Conservation (phyloP, 108 stramenopile species). For the Conticribra guillardii region DNA sequence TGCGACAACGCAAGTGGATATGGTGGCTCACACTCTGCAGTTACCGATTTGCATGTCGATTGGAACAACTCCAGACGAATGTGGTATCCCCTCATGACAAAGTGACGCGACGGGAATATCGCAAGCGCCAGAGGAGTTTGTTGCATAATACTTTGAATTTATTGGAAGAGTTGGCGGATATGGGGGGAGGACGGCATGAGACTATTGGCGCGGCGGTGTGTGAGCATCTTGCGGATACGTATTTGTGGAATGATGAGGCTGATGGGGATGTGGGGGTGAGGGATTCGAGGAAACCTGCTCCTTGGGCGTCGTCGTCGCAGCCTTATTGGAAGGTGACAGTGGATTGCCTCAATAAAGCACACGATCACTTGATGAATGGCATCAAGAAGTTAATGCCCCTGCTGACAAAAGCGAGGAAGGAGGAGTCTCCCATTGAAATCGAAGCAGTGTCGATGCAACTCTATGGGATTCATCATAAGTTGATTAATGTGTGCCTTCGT, state of each 20-base stretch:
- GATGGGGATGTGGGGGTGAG: constrained; percentile 18
- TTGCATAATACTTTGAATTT: constrained; percentile 74
- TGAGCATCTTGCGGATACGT: constrained; percentile 85
- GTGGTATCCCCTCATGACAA: constrained; percentile 25
- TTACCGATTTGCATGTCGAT: constrained; percentile 78
- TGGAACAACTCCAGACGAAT: constrained; percentile 60
- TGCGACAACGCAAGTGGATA: constrained; percentile 83
- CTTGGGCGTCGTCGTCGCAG: constrained; percentile 52
- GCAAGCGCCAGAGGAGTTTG: constrained; percentile 76
- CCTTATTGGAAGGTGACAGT: constrained; percentile 60
- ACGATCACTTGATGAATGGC: constrained; percentile 68
- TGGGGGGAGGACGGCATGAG: constrained; percentile 86
- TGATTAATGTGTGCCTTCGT: constrained; percentile 77
- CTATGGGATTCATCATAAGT: constrained; percentile 78
- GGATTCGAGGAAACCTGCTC: constrained; percentile 33
- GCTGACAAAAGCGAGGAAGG: constrained; percentile 45
- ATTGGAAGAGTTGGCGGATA: constrained; percentile 78
- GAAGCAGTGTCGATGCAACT: constrained; percentile 75
- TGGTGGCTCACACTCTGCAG: constrained; percentile 89
- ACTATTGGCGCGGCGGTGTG: constrained; percentile 75
- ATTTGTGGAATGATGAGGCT: constrained; percentile 53
- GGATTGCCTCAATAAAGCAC: constrained; percentile 78
- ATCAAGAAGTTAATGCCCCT: constrained; percentile 58
- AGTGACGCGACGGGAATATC: constrained; percentile 61
- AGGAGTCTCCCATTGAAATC: constrained; percentile 38